Evolutionary conservation across 495 filamentous ascomycete species (phyloP).

Genomic region (Penicillium egyptiacum): DNA sequence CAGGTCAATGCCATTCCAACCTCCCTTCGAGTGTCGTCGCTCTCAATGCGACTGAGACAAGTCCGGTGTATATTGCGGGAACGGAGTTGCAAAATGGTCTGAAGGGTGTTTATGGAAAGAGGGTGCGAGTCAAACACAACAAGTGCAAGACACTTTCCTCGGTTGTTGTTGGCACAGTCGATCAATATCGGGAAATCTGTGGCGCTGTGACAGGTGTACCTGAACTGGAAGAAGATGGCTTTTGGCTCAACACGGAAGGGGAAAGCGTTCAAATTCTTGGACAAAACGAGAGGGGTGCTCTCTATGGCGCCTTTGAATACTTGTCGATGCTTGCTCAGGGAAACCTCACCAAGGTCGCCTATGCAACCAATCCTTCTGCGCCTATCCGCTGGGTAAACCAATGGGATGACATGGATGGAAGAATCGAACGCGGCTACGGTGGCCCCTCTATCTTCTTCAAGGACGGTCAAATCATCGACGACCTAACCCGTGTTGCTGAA

Average conservation of each 20-base stretch:
- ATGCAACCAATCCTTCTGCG: constrained; percentile 57
- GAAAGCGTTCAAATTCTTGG: constrained; percentile 58
- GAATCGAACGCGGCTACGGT: constrained; percentile 68
- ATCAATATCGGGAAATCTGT: constrained; percentile 47
- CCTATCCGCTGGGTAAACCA: constrained; percentile 71
- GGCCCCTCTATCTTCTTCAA: constrained; percentile 69
- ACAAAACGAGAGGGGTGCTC: constrained; percentile 64
- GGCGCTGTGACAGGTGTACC: constrained; percentile 34
- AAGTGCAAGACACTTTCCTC: constrained; percentile 30
- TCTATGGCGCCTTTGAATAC: constrained; percentile 71
- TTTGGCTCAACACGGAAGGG: constrained; percentile 53
- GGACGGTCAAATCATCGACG: constrained; percentile 51
- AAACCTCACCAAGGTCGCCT: constrained; percentile 54
- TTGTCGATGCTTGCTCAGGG: constrained; percentile 63
- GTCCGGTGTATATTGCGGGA: constrained; percentile 58
- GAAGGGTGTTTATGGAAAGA: constrained; percentile 50
- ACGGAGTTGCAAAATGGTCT: constrained; percentile 61
- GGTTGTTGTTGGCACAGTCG: constrained; percentile 58
- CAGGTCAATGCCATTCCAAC: constrained; percentile 31
- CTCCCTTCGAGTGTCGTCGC: constrained; percentile 54
- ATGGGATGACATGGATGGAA: constrained; percentile 73
- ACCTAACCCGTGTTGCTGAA: constrained; percentile 58
- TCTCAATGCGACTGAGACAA: constrained; percentile 51
- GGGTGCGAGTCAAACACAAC: constrained; percentile 35
- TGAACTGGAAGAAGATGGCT: constrained; percentile 60